A percentile compares a stretch with the other conserved stretches of the same genome.
Evolutionary conservation across 1,139 yeast species (phyloP).

Genomic region (Ogataea hybrid): DNA sequence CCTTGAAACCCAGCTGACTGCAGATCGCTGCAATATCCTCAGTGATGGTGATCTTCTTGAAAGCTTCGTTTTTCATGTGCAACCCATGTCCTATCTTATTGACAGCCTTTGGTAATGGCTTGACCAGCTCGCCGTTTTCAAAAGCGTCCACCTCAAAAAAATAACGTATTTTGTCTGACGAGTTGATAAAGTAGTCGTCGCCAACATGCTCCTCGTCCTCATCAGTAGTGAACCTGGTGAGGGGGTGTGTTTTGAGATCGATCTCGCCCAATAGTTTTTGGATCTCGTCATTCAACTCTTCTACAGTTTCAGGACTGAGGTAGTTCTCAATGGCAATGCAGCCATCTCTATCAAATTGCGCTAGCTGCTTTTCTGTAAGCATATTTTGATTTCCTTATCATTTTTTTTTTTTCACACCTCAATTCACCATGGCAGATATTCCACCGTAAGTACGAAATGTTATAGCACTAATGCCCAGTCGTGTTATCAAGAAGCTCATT

Average conservation of each 20-base stretch:
- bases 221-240: slow-evolving; percentile 68
- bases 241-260: slow-evolving; percentile 60
- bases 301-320: slow-evolving; percentile 42
- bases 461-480: slow-evolving; percentile 36
- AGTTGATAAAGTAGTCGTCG: slow-evolving; percentile 66
- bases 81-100: slow-evolving; percentile 82
- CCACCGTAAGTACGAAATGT: slow-evolving; percentile 48
- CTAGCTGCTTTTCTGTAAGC: slow-evolving; percentile 41
- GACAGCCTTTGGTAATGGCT: slow-evolving; percentile 56
- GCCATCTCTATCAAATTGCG: slow-evolving; percentile 53
- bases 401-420: neutral
- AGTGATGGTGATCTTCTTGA: slow-evolving; percentile 50
- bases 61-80: slow-evolving; percentile 54
- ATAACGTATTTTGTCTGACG: slow-evolving; percentile 66
- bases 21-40: slow-evolving; percentile 53
- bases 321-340: slow-evolving; percentile 60
- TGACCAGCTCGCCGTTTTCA: slow-evolving; percentile 46
- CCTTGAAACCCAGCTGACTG: slow-evolving; percentile 48
- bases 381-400: slow-evolving; percentile 20
- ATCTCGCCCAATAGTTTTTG: slow-evolving; percentile 46
- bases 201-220: slow-evolving; percentile 58
- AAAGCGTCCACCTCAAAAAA: slow-evolving; percentile 77
- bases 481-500: slow-evolving; percentile 70
- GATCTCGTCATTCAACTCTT: slow-evolving; percentile 42
- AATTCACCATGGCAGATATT: slow-evolving; percentile 52